Evolutionary conservation across 352 stramenopile genomes (phyloP).

Genomic region (Pythium utonaiense): DNA sequence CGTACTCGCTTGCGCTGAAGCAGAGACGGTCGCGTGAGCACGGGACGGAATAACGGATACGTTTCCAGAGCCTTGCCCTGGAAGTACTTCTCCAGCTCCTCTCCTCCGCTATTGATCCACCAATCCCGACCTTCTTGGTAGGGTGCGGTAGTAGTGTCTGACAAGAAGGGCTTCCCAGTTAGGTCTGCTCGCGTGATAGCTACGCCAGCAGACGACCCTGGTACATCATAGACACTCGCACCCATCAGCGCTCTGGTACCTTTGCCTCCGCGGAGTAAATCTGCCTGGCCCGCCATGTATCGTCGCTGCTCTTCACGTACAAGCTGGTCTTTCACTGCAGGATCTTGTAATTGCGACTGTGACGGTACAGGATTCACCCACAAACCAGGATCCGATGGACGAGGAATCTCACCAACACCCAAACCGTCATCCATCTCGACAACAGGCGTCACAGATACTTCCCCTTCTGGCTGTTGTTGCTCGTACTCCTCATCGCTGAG

Average conservation of each 20-base stretch:
- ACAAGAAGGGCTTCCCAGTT: not conserved
- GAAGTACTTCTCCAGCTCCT: slow-evolving; percentile 81
- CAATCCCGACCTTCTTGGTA: slow-evolving; percentile 66
- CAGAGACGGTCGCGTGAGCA: slow-evolving; percentile 54
- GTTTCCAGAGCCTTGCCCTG: slow-evolving; percentile 67
- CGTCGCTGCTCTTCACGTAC: slow-evolving; percentile 45
- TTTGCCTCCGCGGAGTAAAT: slow-evolving; percentile 28
- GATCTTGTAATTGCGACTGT: slow-evolving; percentile 23
- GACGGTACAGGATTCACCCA: not conserved
- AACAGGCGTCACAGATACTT: slow-evolving; percentile 18
- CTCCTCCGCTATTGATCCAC: slow-evolving; percentile 65
- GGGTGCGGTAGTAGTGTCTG: slow-evolving; percentile 23
- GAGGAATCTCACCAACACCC: slow-evolving; percentile 39
- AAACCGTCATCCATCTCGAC: slow-evolving; percentile 45
- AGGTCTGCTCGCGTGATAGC: not conserved
- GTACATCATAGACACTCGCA: slow-evolving; percentile 2
- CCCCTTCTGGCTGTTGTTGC: slow-evolving; percentile 3
- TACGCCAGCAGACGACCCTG: not conserved
- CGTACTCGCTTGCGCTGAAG: slow-evolving; percentile 48
- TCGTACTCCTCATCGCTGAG: slow-evolving; percentile 11
- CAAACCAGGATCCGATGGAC: not conserved
- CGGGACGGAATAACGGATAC: slow-evolving; percentile 62
- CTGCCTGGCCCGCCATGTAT: slow-evolving; percentile 43
- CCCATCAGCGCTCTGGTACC: not conserved
- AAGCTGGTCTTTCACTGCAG: slow-evolving; percentile 46